Base-by-base conservation (phyloP, 2,329 filamentous ascomycete genomes). In the Stemphylium beticola region DNA sequence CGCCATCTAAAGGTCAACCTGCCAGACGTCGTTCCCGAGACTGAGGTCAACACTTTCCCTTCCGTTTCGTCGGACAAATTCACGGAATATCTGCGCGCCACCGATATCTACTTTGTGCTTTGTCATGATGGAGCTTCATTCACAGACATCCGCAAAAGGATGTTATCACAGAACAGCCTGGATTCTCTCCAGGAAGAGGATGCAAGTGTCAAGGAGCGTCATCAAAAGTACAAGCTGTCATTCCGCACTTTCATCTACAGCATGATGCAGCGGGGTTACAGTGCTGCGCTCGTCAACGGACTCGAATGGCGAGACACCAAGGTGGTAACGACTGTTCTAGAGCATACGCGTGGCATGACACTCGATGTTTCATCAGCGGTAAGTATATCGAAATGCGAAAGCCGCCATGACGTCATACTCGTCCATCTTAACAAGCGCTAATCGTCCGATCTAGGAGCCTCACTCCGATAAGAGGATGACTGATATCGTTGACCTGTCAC, bases 101-200 rank as follows among this genome's bases (percentile, higher is more conserved):
- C 81, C 20, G 81, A 84, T 0, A 77, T 86, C 3, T 87, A 89
- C 66, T 90, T 92, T 61, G 74, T 91, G 47, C 83, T 92, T 77
- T 85, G 83, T 47, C 87, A 90, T 60, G 86, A 91, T 68, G 88
- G 87, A 40, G 78, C 79, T 31, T 68, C 65, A 3, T 63, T 63
- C 33, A 62, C 48, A 36, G 64, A 66, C 31, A 49, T 62, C 18
- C 61, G 58, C 20, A 71, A 65, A 43, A 55, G 58, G 15, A 48
- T 61, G 39, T 48, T 62, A 32, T 44, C 59, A 17, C 50, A 58
- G 15, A 69, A 64, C 20, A 55, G 66, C 37, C 49, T 61, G 7
- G 54, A 63, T 26, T 43, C 59, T 10, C 54, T 63, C 3, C 56
- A 70, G 36, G 56, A 64, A 14, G 63, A 69, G 36, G 55, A 64